Base-by-base conservation (phyloP, 805 yeast genomes). In the Schwanniomyces sp. region DNA sequence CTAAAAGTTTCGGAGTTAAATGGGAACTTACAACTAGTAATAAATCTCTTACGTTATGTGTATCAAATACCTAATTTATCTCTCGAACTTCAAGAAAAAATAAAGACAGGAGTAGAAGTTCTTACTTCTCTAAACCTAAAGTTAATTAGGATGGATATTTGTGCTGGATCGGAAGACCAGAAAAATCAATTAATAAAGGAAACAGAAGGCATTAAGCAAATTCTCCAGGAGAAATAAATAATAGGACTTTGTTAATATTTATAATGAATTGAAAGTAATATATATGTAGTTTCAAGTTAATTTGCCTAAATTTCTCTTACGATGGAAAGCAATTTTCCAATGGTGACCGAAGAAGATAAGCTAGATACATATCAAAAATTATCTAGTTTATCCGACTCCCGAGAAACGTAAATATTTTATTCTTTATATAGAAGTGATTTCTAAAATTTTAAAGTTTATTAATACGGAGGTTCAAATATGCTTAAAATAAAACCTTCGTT, bases 11-110 rank as follows among this genome's bases (percentile, higher is more conserved):
- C 57, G 29, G 74, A 70, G 44, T 63, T 67, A 53, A 63, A 59
- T 49, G 56, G 67, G 43, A 68, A 67, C 48, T 51, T 69, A 29
- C 72, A 63, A 49, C 58, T 68, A 32, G 59, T 62, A 43, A 51
- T 65, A 43, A 70, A 70, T 45, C 59, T 72, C 40, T 56, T 69
- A 46, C 62, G 60, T 44, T 70, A 62, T 37, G 25, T 37, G 21
- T 37, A 18, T 11, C 40, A 37, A 17, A 21, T 40, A n/a, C 43
- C 34, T 11, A 24, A 28, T 18, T 37, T 16, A n/a, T 28, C 43
- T 3, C 12, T 16, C 1, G 28, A 18, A 9, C 27, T 44, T 24
- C 42, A 39, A 30, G 36, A 24, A 17, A 44, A 34, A 16, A 27
- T 41, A 11, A 27, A 44, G 17, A 26, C 40, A 4, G 17, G 36